A percentile compares a stretch with the other conserved stretches of the same genome.
Conservation (phyloP, 169 alveolate genomes). For the Plasmodium coatneyi region DNA sequence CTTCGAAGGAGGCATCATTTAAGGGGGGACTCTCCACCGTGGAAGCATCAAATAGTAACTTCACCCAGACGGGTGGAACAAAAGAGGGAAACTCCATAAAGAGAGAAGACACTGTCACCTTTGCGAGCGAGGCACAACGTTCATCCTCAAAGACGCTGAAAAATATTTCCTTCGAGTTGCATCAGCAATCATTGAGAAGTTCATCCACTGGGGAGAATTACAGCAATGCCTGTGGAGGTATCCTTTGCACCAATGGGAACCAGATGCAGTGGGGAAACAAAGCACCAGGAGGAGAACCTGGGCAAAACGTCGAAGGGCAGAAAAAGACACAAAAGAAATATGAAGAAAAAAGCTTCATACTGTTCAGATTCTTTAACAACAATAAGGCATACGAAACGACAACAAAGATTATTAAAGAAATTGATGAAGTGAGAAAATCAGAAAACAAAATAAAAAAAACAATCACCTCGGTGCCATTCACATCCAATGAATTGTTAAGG, state of each 20-base stretch:
- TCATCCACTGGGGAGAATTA: not conserved
- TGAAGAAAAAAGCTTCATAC: conserved; percentile 68
- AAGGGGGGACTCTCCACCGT: not conserved
- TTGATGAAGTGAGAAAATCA: conserved; percentile 60
- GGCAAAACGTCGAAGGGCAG: conserved; percentile 6
- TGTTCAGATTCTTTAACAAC: conserved; percentile 68
- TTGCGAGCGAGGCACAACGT: not conserved
- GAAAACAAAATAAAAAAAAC: conserved; percentile 66
- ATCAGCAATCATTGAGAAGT: not conserved
- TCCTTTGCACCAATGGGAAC: not conserved
- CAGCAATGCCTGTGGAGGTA: not conserved
- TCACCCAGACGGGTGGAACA: not conserved
- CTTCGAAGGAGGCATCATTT: not conserved
- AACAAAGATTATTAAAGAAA: conserved; percentile 66
- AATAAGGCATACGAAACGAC: conserved; percentile 72
- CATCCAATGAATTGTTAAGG: conserved; percentile 68
- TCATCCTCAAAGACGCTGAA: not conserved
- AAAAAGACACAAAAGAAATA: conserved; percentile 34
- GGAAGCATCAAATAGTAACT: not conserved
- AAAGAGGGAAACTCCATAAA: not conserved
- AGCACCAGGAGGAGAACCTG: not conserved
- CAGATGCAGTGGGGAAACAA: not conserved
- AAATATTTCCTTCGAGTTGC: conserved; percentile 14
- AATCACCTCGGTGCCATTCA: conserved; percentile 68
- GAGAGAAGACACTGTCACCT: conserved; percentile 13